Evolutionary conservation across 2,329 filamentous ascomycete genomes (phyloP).

Genomic region (Paecilomyces niveus): DNA sequence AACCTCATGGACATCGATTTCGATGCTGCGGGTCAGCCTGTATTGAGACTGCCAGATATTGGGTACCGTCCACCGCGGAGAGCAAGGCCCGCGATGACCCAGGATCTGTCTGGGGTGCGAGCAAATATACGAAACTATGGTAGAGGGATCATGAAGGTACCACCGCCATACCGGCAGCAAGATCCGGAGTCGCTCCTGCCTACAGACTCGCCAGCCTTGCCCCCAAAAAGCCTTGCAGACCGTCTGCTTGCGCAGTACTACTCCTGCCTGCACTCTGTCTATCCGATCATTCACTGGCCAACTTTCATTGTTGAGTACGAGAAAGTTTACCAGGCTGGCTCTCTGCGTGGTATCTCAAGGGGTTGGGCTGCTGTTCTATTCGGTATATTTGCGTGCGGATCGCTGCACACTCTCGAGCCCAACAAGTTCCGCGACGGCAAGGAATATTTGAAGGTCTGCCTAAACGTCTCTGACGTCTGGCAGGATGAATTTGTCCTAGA

Average conservation of each 20-base stretch:
- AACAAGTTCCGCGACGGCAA: conserved; percentile 53
- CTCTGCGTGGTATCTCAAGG: conserved; percentile 53
- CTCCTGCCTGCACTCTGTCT: conserved; percentile 66
- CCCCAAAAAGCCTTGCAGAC: conserved; percentile 62
- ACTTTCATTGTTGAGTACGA: conserved; percentile 72
- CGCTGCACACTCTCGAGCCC: conserved; percentile 58
- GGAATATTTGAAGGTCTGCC: conserved; percentile 65
- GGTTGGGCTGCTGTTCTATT: conserved; percentile 78
- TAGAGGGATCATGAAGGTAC: conserved; percentile 72
- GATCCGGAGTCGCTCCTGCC: conserved; percentile 45
- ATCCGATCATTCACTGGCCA: conserved; percentile 84
- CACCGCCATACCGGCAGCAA: conserved; percentile 58
- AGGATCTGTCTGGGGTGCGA: conserved; percentile 65
- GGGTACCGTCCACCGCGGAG: conserved; percentile 59
- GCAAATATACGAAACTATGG: conserved; percentile 66
- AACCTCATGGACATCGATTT: conserved; percentile 38
- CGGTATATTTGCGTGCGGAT: conserved; percentile 73
- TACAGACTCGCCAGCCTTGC: conserved; percentile 57
- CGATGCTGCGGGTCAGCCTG: conserved; percentile 34
- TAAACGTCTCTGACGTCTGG: conserved; percentile 70
- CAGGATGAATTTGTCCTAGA: conserved; percentile 70
- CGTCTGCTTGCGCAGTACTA: conserved; percentile 70
- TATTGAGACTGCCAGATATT: conserved; percentile 56
- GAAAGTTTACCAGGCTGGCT: conserved; percentile 61
- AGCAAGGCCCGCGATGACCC: conserved; percentile 53